These are phyloP conservation scores for Dimargaris cristalligena DNA, from an alignment of 192 early-diverging fungal species.

Conservation along the genomic window DNA sequence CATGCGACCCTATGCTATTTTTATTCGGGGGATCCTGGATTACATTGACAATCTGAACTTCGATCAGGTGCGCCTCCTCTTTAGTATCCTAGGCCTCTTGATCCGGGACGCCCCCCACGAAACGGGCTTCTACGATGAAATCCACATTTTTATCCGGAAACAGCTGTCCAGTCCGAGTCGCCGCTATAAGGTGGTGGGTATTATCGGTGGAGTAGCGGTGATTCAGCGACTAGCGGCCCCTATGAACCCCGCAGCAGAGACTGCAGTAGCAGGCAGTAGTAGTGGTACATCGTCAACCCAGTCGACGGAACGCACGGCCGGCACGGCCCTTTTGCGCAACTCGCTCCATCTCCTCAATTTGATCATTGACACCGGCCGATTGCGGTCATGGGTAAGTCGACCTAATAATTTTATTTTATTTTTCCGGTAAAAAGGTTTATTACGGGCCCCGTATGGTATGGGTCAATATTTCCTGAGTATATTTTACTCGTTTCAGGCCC, in stretches of 20 bases:
- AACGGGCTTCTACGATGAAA: constrained; percentile 43
- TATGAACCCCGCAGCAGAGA: not conserved
- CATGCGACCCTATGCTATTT: constrained; percentile 41
- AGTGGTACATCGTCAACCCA: constrained; percentile 22
- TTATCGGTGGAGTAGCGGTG: constrained; percentile 49
- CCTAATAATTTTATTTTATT: too few relatives aligned
- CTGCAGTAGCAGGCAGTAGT: not conserved
- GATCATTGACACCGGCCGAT: constrained; percentile 25
- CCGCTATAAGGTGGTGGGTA: constrained; percentile 50
- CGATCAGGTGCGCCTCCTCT: constrained; percentile 45
- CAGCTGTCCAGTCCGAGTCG: constrained; percentile 51
- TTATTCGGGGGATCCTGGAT: constrained; percentile 55
- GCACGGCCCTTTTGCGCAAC: constrained; percentile 26
- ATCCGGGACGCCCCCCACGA: constrained; percentile 20
- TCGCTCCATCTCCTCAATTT: constrained; percentile 40
- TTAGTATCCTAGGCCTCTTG: constrained; percentile 44
- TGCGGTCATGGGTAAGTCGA: constrained; percentile 31
- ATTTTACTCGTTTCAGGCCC: too few relatives aligned
- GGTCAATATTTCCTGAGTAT: too few relatives aligned
- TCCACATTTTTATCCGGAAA: constrained; percentile 56
- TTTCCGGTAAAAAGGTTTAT: too few relatives aligned
- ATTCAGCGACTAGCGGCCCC: constrained; percentile 37
- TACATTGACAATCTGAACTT: constrained; percentile 49
- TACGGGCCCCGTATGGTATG: too few relatives aligned
- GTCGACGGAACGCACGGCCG: constrained; percentile 11